Evolutionary conservation across 2,329 filamentous ascomycete genomes (phyloP).

Genomic region (Fusarium floridanum): DNA sequence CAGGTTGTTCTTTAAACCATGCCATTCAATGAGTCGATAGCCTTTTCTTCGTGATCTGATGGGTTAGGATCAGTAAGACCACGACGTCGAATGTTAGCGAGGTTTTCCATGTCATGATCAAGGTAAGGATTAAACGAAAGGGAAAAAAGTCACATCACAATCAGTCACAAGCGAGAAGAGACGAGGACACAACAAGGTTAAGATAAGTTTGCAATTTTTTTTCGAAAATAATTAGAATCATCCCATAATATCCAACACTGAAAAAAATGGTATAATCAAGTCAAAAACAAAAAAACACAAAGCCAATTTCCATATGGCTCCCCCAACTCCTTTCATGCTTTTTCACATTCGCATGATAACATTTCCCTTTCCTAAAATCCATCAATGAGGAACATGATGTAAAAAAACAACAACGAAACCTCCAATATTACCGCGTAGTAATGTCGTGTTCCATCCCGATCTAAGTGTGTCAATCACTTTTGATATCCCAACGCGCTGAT

Average conservation of each 20-base stretch:
- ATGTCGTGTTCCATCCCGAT: slow-evolving; percentile 40
- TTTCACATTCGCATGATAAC: slow-evolving; percentile 21
- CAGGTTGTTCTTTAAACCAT: not conserved
- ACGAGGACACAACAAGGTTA: not conserved
- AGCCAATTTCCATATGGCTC: slow-evolving; percentile 23
- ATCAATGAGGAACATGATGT: slow-evolving; percentile 36
- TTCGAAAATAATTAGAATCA: slow-evolving; percentile 31
- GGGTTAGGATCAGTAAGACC: not conserved
- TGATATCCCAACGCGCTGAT: slow-evolving; percentile 44
- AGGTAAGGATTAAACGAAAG: not conserved
- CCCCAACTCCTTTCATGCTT: slow-evolving; percentile 35
- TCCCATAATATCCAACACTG: slow-evolving; percentile 31
- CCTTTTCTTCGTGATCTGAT: not conserved
- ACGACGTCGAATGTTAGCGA: not conserved
- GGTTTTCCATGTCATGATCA: slow-evolving; percentile 1
- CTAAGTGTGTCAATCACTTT: slow-evolving; percentile 47
- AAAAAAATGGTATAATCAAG: slow-evolving; percentile 37
- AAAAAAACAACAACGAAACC: slow-evolving; percentile 37
- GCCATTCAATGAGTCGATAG: not conserved
- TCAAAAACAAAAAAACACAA: not conserved
- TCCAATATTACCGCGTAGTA: slow-evolving; percentile 49
- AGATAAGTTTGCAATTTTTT: slow-evolving; percentile 41
- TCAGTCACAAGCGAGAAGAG: not conserved
- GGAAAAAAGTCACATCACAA: slow-evolving; percentile 5
- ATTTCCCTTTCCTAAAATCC: slow-evolving; percentile 21